Conservation (phyloP, 257 asterid genomes). For the Solanum chaucha region DNA sequence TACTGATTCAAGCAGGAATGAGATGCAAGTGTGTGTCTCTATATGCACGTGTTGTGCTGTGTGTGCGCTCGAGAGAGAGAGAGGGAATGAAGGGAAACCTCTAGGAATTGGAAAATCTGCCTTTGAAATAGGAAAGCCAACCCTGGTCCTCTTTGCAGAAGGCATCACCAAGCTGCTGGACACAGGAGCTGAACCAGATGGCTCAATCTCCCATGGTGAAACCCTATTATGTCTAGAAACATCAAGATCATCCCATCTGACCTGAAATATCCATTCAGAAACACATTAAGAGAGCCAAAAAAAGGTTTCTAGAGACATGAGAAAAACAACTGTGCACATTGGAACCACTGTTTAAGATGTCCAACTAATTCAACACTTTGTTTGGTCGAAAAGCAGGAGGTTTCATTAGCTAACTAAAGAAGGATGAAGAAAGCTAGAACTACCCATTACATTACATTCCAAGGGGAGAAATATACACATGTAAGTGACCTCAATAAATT, state of each 20-base stretch:
- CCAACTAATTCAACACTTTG: not conserved
- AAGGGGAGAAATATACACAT: not conserved
- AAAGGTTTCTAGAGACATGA: not conserved
- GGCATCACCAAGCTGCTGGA: slow-evolving; percentile 47
- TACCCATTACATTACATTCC: not conserved
- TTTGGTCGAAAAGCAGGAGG: not conserved
- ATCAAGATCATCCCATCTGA: slow-evolving; percentile 93
- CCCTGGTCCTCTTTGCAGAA: slow-evolving; percentile 73
- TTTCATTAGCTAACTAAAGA: not conserved
- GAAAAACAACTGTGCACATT: not conserved
- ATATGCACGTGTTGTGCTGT: not conserved
- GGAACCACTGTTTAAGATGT: not conserved
- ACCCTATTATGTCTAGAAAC: slow-evolving; percentile 61
- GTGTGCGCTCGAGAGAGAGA: not conserved
- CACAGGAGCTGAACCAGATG: slow-evolving; percentile 49
- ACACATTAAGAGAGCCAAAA: not conserved
- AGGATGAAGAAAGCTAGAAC: not conserved
- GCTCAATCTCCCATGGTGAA: slow-evolving; percentile 98
- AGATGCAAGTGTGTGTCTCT: not conserved
- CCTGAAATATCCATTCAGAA: slow-evolving; percentile 32
- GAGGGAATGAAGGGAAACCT: slow-evolving; percentile 20
- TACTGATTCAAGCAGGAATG: not conserved
- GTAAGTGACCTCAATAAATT: not conserved
- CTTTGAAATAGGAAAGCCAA: slow-evolving; percentile 38
- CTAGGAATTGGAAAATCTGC: slow-evolving; percentile 43